phyloP scores from a whole-genome alignment of 148 eudicot genomes.

The Pharnaceum exiguum region DNA sequence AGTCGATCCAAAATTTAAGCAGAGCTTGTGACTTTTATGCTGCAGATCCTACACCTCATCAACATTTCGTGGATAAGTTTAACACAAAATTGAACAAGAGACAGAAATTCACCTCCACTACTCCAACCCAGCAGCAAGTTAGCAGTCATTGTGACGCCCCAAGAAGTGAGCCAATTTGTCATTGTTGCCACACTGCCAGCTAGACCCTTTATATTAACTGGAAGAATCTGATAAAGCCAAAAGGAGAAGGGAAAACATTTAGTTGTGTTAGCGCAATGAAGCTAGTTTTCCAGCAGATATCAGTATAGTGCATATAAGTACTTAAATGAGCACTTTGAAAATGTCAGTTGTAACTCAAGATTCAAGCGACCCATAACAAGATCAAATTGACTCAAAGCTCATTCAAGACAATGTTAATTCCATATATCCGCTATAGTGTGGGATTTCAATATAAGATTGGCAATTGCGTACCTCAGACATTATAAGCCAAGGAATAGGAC shows the following conservation, averaged over 20 bases:
- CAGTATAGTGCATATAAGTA: too few species aligned
- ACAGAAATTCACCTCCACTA: slow-evolving; percentile 51
- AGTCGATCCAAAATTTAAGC: too few species aligned
- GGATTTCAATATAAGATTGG: background rate
- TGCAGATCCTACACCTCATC: background rate
- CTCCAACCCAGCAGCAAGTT: slow-evolving; percentile 65
- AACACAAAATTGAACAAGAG: too few species aligned
- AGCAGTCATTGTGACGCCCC: slow-evolving; percentile 73
- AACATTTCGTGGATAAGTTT: background rate
- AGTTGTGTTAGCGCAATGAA: background rate
- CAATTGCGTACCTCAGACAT: slow-evolving; percentile 79
- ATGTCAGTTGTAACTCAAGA: too few species aligned
- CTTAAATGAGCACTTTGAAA: too few species aligned
- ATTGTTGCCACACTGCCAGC: slow-evolving; percentile 79
- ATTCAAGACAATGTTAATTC: background rate
- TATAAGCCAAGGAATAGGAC: slow-evolving; percentile 87
- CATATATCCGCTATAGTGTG: background rate
- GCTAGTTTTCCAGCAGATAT: background rate
- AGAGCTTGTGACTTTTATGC: background rate
- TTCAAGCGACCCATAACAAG: background rate
- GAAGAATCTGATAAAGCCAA: slow-evolving; percentile 50
- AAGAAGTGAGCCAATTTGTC: slow-evolving; percentile 57
- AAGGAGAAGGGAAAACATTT: background rate
- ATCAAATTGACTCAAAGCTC: background rate
- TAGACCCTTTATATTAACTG: slow-evolving; percentile 63